Base-by-base conservation (phyloP, 345 rosid genomes). In the Gossypium longicalyx region DNA sequence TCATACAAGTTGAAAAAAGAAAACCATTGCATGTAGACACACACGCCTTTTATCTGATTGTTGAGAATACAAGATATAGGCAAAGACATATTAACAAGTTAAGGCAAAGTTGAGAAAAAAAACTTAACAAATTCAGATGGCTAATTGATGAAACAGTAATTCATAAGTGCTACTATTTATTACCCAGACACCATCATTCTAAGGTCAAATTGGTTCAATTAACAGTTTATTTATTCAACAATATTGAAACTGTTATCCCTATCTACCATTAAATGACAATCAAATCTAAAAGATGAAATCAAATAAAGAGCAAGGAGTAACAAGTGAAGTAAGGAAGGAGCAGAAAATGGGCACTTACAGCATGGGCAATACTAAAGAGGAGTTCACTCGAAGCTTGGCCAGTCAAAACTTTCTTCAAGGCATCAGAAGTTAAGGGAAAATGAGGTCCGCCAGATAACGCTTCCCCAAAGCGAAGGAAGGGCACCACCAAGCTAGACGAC, bases 381-480 rank as follows among this genome's bases (percentile, higher is more conserved):
- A 92, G 87, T 34, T 89, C 94, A 16, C 52, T 83, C 45, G 98
- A 92, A 71, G 97, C 98, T 77, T 91, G 83, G 19, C 98, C 98
- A 16, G 91, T 89, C 62, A 94, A 79, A 68, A 94, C 97, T 80
- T 84, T 91, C 91, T 89, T 92, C 78, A 94, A 64, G 4, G 97
- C 98, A 85, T 91, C 98, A 27, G 98, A 81, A 56, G 93, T 88
- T 70, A 94, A 81, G 11, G 97, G 90, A 84, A 94, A 94, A 87
- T 87, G 97, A 62, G 96, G 83, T 70, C 98, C 98, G 22, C 97
- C 97, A 2, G 87, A 70, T 13, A 94, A 47, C 47, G 69, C 65
- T 83, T 94, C 98, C 6, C 97, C 98, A 67, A 94, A 82, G 49
- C 98, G 96, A 89, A 94, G 83, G 90, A 94, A 94, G 38, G 98